Base-by-base conservation (phyloP, 495 filamentous ascomycete genomes). In the Penicillium psychrofluorescens region DNA sequence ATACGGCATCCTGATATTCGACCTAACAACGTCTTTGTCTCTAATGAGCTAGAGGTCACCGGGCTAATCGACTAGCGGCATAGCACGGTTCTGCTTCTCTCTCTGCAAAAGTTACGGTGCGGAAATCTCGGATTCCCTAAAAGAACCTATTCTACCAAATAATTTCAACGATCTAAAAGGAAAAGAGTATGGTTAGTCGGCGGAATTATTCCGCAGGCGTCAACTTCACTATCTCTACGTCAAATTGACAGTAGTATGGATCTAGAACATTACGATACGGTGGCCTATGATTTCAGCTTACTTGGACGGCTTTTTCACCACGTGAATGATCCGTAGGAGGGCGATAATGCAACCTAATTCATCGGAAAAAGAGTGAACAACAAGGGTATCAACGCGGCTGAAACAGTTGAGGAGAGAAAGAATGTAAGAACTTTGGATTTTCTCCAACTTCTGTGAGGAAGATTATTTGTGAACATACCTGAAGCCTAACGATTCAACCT, bases 201-300 rank as follows among this genome's bases (percentile, higher is more conserved):
- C n/a, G 6, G 49, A 61, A 11, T 29, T 55, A 9, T 41, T 62
- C 16, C 50, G 59, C 11, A 53, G 42, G 40, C 51, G 60, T 27
- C 51, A 58, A 12, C 51, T 66, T 31, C 53, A 63, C 39, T 53
- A 55, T 45, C 39, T 40, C 16, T 66, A 63, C 41, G 16, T 58
- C n/a, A 45, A 42, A 12, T 1, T 29, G 12, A 62, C 53, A 7
- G 43, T 39, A n/a, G 36, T 4, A 34, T 22, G 12, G 62, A 62
- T 22, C 10, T 34, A 8, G 15, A 45, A 4, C 51, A 63, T 40
- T 49, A 49, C 32, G 9, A 55, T 8, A 55, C 58, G 6, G 38
- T 62, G n/a, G 48, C 44, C 0, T 29, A 50, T 41, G 10, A 44
- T 38, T 48, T 51, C 11, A 56, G 51, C 22, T 0, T 35, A 58